Evolutionary conservation across 345 rosid genomes (phyloP).

Genomic region (Acer campestre): DNA sequence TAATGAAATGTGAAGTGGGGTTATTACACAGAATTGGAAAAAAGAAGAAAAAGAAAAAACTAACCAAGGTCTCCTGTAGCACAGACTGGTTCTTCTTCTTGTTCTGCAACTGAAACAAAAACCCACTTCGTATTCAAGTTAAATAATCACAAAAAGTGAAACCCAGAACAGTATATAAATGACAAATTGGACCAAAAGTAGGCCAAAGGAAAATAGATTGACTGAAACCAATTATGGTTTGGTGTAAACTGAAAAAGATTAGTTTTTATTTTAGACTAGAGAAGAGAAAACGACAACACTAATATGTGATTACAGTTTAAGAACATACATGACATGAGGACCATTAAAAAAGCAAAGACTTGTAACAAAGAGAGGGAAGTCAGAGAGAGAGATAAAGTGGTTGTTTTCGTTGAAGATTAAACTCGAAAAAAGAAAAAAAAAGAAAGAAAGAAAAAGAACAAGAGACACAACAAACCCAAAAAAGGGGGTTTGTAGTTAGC

Average conservation of each 20-base stretch:
- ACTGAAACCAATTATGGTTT: conserved; percentile 14
- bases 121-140: conserved; percentile 16
- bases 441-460: background rate
- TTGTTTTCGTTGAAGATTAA: background rate
- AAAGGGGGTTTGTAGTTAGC: conserved; percentile 11
- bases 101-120: conserved; percentile 13
- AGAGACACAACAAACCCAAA: background rate
- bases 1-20: conserved; percentile 3
- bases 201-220: background rate
- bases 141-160: conserved; percentile 17
- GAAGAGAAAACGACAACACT: conserved; percentile 15
- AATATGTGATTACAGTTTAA: background rate
- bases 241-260: background rate
- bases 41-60: background rate
- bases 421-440: background rate
- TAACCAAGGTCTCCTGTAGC: background rate
- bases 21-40: background rate
- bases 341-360: background rate
- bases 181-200: conserved; percentile 5
- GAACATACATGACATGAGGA: background rate
- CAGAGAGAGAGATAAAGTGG: background rate
- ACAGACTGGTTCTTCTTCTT: conserved; percentile 7
- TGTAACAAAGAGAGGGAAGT: background rate
- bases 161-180: conserved; percentile 15
- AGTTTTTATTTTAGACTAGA: conserved; percentile 11